phyloP scores from a whole-genome alignment of 495 filamentous ascomycete genomes.

The Bombardia bombarda region DNA sequence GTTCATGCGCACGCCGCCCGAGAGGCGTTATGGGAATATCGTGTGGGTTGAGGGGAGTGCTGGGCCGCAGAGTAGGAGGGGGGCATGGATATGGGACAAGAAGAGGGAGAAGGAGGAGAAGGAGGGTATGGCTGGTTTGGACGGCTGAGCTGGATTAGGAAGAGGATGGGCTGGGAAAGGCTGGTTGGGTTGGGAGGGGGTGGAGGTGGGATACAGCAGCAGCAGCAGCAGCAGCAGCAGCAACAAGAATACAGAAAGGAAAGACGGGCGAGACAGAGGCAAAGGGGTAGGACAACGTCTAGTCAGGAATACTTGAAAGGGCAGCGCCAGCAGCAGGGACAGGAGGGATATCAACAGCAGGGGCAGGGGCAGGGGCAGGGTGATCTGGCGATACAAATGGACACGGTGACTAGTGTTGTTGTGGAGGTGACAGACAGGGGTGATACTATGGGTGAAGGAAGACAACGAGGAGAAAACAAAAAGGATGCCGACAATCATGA shows the following conservation, averaged over 20 bases:
- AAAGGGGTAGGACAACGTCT: slow-evolving; percentile 4
- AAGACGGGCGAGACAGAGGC: slow-evolving; percentile 8
- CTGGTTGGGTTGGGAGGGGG: slow-evolving; percentile 6
- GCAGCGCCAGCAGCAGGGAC: slow-evolving; percentile 5
- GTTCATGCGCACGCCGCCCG: slow-evolving; percentile 38
- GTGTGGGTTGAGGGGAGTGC: slow-evolving; percentile 33
- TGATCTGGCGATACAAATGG: slow-evolving; percentile 32
- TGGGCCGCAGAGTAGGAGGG: slow-evolving; percentile 2
- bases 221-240: not conserved
- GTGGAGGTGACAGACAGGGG: too few relatives aligned
- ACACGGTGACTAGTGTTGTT: slow-evolving; percentile 33
- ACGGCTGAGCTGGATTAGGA: not conserved
- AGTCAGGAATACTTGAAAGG: slow-evolving; percentile 24
- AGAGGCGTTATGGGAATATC: slow-evolving; percentile 33
- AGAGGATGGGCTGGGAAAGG: slow-evolving; percentile 1
- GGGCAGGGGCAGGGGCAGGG: not conserved
- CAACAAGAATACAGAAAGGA: not conserved
- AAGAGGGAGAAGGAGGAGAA: not conserved
- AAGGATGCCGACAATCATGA: too few relatives aligned
- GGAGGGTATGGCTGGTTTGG: not conserved
- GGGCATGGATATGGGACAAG: not conserved
- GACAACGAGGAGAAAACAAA: not conserved
- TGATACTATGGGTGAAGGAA: too few relatives aligned
- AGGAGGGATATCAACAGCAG: not conserved
- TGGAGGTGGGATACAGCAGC: not conserved